Percentiles rank a stretch among this genome's conserved stretches.
phyloP scores from a whole-genome alignment of 2,329 filamentous ascomycete genomes.

The Fusarium phyllophilum region DNA sequence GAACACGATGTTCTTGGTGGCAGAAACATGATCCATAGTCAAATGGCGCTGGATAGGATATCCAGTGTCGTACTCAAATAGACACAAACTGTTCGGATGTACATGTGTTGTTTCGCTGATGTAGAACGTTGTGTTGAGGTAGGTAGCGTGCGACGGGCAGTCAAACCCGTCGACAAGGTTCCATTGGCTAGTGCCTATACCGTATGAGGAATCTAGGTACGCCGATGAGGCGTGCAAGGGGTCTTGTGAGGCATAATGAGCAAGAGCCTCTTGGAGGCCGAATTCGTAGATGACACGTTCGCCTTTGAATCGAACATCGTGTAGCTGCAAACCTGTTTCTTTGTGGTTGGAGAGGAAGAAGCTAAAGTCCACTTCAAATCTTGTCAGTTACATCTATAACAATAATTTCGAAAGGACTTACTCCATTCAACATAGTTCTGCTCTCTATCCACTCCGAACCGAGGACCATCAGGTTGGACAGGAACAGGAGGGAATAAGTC shows the following conservation, averaged over 20 bases:
- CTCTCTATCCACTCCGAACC: slow-evolving; percentile 18
- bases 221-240: slow-evolving; percentile 57
- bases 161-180: slow-evolving; percentile 61
- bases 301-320: slow-evolving; percentile 65
- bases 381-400: neutral
- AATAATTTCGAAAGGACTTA: neutral
- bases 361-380: slow-evolving; percentile 48
- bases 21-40: slow-evolving; percentile 52
- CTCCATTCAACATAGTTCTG: slow-evolving; percentile 31
- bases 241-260: slow-evolving; percentile 62
- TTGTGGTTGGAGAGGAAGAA: slow-evolving; percentile 63
- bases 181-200: slow-evolving; percentile 58
- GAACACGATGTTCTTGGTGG: slow-evolving; percentile 60
- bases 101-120: slow-evolving; percentile 55
- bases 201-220: slow-evolving; percentile 60
- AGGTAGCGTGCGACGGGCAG: slow-evolving; percentile 62
- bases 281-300: slow-evolving; percentile 66
- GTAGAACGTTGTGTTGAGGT: slow-evolving; percentile 59
- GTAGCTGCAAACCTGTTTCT: slow-evolving; percentile 60
- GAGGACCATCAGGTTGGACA: slow-evolving; percentile 15
- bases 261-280: slow-evolving; percentile 64
- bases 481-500: slow-evolving; percentile 8
- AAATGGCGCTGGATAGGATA: slow-evolving; percentile 62
- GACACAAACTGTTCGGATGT: slow-evolving; percentile 62
- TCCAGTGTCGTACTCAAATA: slow-evolving; percentile 63